phyloP scores from a whole-genome alignment of 768 basidiomycete species.

The Lactarius vividus region DNA sequence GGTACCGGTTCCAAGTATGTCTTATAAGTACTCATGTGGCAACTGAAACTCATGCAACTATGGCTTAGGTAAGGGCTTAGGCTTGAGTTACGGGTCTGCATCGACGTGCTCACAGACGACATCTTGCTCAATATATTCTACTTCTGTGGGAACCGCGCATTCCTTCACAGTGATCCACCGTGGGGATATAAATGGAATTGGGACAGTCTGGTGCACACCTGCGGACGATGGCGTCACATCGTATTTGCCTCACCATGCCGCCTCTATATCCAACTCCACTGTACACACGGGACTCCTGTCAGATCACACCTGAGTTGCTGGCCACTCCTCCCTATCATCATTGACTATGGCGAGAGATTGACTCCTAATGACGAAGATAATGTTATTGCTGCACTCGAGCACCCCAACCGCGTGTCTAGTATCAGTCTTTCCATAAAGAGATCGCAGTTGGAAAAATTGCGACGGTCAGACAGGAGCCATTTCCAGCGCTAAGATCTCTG shows the following conservation, averaged over 20 bases:
- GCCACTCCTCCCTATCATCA: not conserved
- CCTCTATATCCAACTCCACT: not conserved
- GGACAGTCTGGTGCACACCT: not conserved
- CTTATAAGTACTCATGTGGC: not conserved
- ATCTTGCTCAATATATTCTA: not conserved
- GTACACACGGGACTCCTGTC: not conserved
- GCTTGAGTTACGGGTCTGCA: not conserved
- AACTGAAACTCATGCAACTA: not conserved
- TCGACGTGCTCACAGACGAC: not conserved
- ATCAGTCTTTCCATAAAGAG: not conserved
- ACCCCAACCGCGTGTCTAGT: not conserved
- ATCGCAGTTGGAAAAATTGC: not conserved
- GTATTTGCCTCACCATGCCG: not conserved
- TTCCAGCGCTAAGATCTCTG: not conserved
- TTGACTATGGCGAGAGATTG: not conserved
- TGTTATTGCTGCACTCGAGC: not conserved
- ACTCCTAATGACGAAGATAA: not conserved
- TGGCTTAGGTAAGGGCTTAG: not conserved
- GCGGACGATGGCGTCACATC: not conserved
- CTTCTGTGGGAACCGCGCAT: not conserved
- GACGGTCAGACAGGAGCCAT: not conserved
- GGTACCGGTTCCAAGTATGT: not conserved
- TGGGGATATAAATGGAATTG: not conserved
- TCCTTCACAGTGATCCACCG: too few species aligned
- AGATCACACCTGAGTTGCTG: not conserved